A percentile compares a stretch with the other conserved stretches of the same genome.
These are phyloP conservation scores for Coprinopsis marcescibilis DNA, from an alignment of 768 basidiomycete genomes.

Conservation along the genomic window DNA sequence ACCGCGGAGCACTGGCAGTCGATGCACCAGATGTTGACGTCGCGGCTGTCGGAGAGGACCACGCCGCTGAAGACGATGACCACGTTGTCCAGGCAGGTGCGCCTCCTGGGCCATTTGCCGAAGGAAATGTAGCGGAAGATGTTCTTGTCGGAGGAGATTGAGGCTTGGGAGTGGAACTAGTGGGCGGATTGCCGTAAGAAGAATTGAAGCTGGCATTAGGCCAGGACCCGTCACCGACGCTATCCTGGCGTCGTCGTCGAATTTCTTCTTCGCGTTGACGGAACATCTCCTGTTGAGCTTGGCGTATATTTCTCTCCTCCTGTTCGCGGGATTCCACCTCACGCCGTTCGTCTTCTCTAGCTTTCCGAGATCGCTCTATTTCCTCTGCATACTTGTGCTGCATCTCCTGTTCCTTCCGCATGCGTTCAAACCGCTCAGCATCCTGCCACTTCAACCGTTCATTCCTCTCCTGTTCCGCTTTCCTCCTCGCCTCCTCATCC, in stretches of 20 bases:
- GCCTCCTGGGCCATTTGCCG: slow-evolving; percentile 16
- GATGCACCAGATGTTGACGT: slow-evolving; percentile 18
- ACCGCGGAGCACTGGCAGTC: slow-evolving; percentile 18
- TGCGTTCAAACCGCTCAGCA: slow-evolving; percentile 15
- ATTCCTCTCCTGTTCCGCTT: slow-evolving; percentile 18
- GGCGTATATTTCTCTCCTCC: slow-evolving; percentile 23
- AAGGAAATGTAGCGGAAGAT: slow-evolving; percentile 14
- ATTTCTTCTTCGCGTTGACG: slow-evolving; percentile 37
- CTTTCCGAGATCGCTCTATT: slow-evolving; percentile 11
- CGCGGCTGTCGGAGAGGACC: slow-evolving; percentile 25
- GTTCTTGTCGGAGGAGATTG: slow-evolving; percentile 19
- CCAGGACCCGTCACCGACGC: slow-evolving; percentile 31
- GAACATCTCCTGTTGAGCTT: slow-evolving; percentile 34
- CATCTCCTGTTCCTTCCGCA: slow-evolving; percentile 16
- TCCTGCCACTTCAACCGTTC: slow-evolving; percentile 21
- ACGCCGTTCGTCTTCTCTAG: slow-evolving; percentile 20
- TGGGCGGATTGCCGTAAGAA: not conserved
- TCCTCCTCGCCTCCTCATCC: slow-evolving; percentile 26
- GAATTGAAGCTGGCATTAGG: not conserved
- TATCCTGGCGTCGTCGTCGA: slow-evolving; percentile 26
- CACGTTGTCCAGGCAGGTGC: slow-evolving; percentile 25
- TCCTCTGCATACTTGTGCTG: slow-evolving; percentile 11
- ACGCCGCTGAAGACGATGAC: slow-evolving; percentile 21
- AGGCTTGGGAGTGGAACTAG: slow-evolving; percentile 19
- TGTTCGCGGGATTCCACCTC: slow-evolving; percentile 18